A percentile compares a stretch with the other conserved stretches of the same genome.
Conservation (phyloP, 495 filamentous ascomycete genomes). For the Hypoxylon lenormandii region DNA sequence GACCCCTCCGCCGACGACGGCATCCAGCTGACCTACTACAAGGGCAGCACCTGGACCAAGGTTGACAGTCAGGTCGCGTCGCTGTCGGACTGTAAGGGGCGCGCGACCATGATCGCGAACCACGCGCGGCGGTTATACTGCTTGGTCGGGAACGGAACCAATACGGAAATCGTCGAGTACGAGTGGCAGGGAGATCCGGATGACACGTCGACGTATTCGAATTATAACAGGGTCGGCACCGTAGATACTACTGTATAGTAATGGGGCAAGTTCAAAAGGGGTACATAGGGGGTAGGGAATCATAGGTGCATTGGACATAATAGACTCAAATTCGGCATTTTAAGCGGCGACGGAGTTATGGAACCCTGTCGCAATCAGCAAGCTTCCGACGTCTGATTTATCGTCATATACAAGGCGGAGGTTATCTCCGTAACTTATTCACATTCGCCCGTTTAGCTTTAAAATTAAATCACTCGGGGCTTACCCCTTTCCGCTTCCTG, state of each 20-base stretch:
- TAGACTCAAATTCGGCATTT: conserved; percentile 10
- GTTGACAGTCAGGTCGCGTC: conserved; percentile 6
- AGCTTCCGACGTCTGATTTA: not conserved
- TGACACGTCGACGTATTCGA: conserved; percentile 36
- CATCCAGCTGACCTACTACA: conserved; percentile 47
- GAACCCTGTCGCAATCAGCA: not conserved
- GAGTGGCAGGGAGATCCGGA: conserved; percentile 43
- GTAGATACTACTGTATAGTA: conserved; percentile 35
- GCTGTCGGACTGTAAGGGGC: conserved; percentile 34
- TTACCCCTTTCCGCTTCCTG: not conserved
- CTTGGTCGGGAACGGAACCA: conserved; percentile 25
- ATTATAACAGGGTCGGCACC: conserved; percentile 40
- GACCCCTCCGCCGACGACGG: conserved; percentile 42
- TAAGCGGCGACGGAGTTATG: not conserved
- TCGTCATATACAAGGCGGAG: no score
- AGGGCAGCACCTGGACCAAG: conserved; percentile 31
- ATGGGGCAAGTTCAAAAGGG: not conserved
- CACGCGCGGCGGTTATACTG: conserved; percentile 45
- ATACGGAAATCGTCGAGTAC: conserved; percentile 44
- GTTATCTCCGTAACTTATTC: no score
- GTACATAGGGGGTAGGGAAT: not conserved
- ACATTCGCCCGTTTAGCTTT: no score
- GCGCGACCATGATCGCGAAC: conserved; percentile 37
- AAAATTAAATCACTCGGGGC: not conserved
- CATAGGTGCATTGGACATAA: conserved; percentile 12